Evolutionary conservation across 768 basidiomycete genomes (phyloP), one percentile per base, ranked within the genome.

Genomic region (Trametes cingulata): DNA sequence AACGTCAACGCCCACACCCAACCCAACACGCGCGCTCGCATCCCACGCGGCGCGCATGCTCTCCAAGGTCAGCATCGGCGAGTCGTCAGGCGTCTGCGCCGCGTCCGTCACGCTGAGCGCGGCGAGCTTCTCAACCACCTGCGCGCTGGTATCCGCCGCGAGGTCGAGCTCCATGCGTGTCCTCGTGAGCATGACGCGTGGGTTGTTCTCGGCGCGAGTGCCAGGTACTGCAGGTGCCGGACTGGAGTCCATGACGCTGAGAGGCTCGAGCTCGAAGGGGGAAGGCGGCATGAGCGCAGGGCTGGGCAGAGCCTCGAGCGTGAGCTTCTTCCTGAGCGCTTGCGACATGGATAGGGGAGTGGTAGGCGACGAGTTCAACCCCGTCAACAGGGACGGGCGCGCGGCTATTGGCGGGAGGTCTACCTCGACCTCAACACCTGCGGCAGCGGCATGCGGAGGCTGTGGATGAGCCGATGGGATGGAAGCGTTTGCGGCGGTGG

Each of bases 281-380:
- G 66, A 67, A 1, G 71, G 70, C 33, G 71, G 71, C 6, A 51
- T 45, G 14, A 72, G 64, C 20, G 64, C 56, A 0, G 71, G 70
- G 43, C 67, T 67, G 8, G 71, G 70, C 9, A 72, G 54, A 22
- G 70, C 71, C 56, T 66, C 54, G 25, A 72, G 68, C 62, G 37
- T 58, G 10, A 62, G 40, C 64, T 65, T 67, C 63, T 52, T 55
- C 39, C 35, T 49, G 10, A 58, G 45, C 45, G 52, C 36, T 7
- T 45, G 58, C 17, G 42, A 52, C 42, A 63, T 27, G 24, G 52
- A 58, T 20, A 54, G n/a, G 55, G 55, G 47, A 27, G 59, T 54
- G 6, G 58, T 19, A 13, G 60, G 54, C 7, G 45, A 33, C 19
- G 36, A 54, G 20, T 50, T 22, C 10, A 36, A 1, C 25, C 49